These are phyloP conservation scores for Chaetomiaceae sp. DNA, from an alignment of 2,329 filamentous ascomycete species.

Conservation along the genomic window DNA sequence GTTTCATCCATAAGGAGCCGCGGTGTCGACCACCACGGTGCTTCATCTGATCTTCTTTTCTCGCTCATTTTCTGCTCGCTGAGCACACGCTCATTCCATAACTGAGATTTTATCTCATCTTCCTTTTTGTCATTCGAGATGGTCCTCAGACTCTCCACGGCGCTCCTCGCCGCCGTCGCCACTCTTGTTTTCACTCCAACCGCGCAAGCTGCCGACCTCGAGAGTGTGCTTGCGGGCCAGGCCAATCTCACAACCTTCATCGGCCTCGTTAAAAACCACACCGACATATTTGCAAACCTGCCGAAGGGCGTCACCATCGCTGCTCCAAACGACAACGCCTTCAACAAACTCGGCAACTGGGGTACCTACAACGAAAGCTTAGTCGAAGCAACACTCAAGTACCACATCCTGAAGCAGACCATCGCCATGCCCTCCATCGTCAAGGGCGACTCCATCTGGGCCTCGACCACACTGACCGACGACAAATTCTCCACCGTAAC, in stretches of 20 bases:
- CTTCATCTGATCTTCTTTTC: neutral
- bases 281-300: constrained; percentile 16
- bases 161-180: constrained; percentile 5
- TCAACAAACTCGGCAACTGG: constrained; percentile 20
- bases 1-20: neutral
- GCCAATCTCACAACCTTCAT: constrained; percentile 17
- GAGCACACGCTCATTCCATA: neutral
- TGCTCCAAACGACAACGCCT: constrained; percentile 21
- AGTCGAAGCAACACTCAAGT: constrained; percentile 33
- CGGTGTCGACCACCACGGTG: constrained; percentile 5
- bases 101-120: neutral
- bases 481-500: constrained; percentile 44
- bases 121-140: neutral
- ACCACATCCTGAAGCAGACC: constrained; percentile 55
- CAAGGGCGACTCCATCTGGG: constrained; percentile 37
- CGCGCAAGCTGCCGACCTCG: constrained; percentile 4
- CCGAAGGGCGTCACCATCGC: constrained; percentile 15
- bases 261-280: constrained; percentile 15
- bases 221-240: constrained; percentile 14
- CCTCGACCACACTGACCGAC: constrained; percentile 41
- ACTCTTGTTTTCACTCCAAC: neutral
- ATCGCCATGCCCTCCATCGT: constrained; percentile 40
- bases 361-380: constrained; percentile 6
- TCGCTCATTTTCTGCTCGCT: neutral
- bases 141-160: neutral